Evolutionary conservation across 805 yeast species (phyloP), one percentile per base, ranked within the genome.

Genomic region (Myxozyma lipomycoides): DNA sequence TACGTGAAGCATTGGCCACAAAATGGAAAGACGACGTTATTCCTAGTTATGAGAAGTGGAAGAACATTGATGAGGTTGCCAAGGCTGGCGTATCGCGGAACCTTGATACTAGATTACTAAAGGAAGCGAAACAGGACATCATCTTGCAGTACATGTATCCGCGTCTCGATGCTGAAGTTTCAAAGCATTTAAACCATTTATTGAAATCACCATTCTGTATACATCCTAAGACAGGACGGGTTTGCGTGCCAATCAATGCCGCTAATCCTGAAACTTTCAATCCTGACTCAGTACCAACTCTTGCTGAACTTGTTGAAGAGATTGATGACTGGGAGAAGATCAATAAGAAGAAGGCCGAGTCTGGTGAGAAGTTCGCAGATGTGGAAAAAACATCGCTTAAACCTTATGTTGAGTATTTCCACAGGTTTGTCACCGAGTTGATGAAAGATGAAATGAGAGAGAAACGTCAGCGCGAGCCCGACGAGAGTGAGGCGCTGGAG

Each of bases 121-220:
- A 68, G 70, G 93, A 77, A 66, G 85, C 87, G 49, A 86, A 82
- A 69, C 88, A 85, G 67, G 96, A 90, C 61, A 75, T 88, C 51
- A 82, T 91, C 21, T 68, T 93, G 35, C 83, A 81, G 55, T 83
- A 85, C 53, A 70, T 88, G 72, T 91, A 91, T 67, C 98, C 98
- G 39, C 78, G 96, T 62, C 74, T 93, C 55, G 98, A 93, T 78
- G 82, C 86, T 43, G 95, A 90, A 67, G 98, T 93, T 32, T 85
- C 98, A 5, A 78, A 83, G 59, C 93, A 86, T 66, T 75, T 90
- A 63, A 87, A 83, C 70, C 98, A 93, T 73, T 81, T 93, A 69
- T 77, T 93, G 61, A 93, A 93, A 66, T 86, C 97, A 1, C 98
- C 98, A 17, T 93, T 93, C 67, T 91, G 98, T 72, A 82, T 93